A percentile compares a stretch with the other conserved stretches of the same genome.
Evolutionary conservation across 108 stramenopile species (phyloP).

Genomic region (Fragilaria crotonensis): DNA sequence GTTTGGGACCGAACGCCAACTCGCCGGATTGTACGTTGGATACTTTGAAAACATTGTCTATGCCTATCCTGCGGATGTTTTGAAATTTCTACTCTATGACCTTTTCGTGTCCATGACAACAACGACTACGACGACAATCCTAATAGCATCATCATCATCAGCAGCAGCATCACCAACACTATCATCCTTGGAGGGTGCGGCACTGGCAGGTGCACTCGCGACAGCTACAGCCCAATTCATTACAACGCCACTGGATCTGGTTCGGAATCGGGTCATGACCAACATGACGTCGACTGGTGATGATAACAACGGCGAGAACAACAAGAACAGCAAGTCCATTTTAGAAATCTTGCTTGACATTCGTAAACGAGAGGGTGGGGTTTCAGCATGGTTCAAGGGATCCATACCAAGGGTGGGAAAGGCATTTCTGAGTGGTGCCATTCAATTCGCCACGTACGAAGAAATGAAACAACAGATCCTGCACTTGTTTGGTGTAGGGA

Average conservation of each 20-base stretch:
- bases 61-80: slow-evolving; percentile 69
- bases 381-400: slow-evolving; percentile 63
- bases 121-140: no score
- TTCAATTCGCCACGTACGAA: slow-evolving; percentile 85
- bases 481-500: slow-evolving; percentile 26
- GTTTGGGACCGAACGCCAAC: slow-evolving; percentile 8
- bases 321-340: slow-evolving; percentile 18
- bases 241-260: slow-evolving; percentile 75
- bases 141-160: no score
- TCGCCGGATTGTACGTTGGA: slow-evolving; percentile 51
- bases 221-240: slow-evolving; percentile 62
- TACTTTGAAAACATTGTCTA: slow-evolving; percentile 80
- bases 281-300: slow-evolving; percentile 2
- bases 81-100: slow-evolving; percentile 66
- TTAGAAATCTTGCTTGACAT: slow-evolving; percentile 19
- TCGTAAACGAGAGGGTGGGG: slow-evolving; percentile 54
- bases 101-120: background rate
- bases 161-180: no score
- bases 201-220: slow-evolving; percentile 56
- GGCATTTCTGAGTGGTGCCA: slow-evolving; percentile 72
- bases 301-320: background rate
- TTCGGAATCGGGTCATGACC: slow-evolving; percentile 75
- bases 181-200: slow-evolving; percentile 47
- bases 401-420: slow-evolving; percentile 62
- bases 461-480: slow-evolving; percentile 72